Evolutionary conservation across 2,329 filamentous ascomycete genomes (phyloP), one percentile per base, ranked within the genome.

Genomic region (Venturia effusa): DNA sequence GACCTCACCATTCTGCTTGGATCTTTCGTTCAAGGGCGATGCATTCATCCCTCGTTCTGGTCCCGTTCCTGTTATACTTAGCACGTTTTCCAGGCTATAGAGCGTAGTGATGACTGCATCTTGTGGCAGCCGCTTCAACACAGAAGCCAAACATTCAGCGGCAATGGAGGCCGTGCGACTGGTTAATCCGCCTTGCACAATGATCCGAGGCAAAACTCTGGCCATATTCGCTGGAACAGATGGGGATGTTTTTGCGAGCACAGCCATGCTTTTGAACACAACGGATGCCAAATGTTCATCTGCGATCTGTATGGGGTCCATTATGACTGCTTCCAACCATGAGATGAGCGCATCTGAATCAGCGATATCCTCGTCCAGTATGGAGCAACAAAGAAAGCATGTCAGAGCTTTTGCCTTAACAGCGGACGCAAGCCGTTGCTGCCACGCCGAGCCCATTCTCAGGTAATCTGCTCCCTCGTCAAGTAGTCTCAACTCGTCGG

Each of bases 31-130:
- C 10, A 74, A 71, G 4, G 76, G 71, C 39, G 79, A 78, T 63
- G 67, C 84, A 17, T 81, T 70, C 37, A 69, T 71, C 67, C 24
- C 43, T 66, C 80, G 80, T 37, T 85, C 83, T 40, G 78, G 70
- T 22, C 76, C 77, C 7, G 82, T 80, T 59, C 84, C 85, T 32
- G n/a, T 37, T 5, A 91, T 87, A 69, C 92, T 97, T 17, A 99
- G 81, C 4, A 96, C 88, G 72, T 99, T 99, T 24, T 94, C 94
- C n/a, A 99, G 81, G 0, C 92, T 94, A 76, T 99, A 99, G 11
- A 99, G 80, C 0, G 92, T 97, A 5, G 92, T 96, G 68, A 99
- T 97, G 41, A 96, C 84, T 41, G 92, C 88, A 78, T 99, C 94
- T 69, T 96, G 89, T 1, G 94, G 96, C 15, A 97, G 81, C 70